Evolutionary conservation across 306 rosid species (phyloP).

Genomic region (Boehmeria nivea): DNA sequence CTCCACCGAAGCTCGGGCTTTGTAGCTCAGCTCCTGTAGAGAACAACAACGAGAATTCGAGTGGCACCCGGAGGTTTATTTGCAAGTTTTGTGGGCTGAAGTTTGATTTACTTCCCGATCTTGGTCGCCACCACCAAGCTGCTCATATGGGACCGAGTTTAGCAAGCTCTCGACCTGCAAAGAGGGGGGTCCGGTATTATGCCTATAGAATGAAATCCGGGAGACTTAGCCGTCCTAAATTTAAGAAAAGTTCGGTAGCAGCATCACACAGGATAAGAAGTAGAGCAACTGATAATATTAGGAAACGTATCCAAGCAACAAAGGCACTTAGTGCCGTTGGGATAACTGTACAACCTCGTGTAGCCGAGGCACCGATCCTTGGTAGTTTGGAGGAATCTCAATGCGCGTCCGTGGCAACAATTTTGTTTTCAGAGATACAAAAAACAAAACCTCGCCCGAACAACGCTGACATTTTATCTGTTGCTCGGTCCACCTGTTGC

Average conservation of each 20-base stretch:
- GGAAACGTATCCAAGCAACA: constrained; percentile 65
- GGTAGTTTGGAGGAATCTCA: constrained; percentile 59
- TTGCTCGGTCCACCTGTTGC: constrained; percentile 80
- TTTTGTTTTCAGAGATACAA: constrained; percentile 82
- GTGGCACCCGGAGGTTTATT: constrained; percentile 57
- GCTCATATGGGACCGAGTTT: constrained; percentile 85
- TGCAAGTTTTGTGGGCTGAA: constrained; percentile 96
- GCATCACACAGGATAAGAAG: constrained; percentile 76
- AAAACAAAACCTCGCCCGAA: constrained; percentile 75
- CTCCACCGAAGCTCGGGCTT: constrained; percentile 48
- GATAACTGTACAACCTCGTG: constrained; percentile 33
- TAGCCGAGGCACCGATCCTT: constrained; percentile 44
- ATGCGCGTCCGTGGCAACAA: constrained; percentile 73
- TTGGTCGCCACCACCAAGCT: constrained; percentile 99
- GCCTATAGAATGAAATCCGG: constrained; percentile 87
- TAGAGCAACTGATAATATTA: constrained; percentile 66
- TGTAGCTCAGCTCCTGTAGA: constrained; percentile 44
- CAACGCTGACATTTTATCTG: constrained; percentile 62
- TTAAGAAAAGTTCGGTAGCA: constrained; percentile 54
- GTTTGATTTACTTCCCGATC: constrained; percentile 96
- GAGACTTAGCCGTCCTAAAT: constrained; percentile 81
- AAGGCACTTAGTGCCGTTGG: constrained; percentile 49
- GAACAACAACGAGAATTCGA: constrained; percentile 51
- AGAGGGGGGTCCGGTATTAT: constrained; percentile 79
- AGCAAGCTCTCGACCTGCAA: constrained; percentile 55